A percentile compares a stretch with the other conserved stretches of the same genome.
These are phyloP conservation scores for Rubia balearica DNA, from an alignment of 305 asterid genomes.

Conservation along the genomic window DNA sequence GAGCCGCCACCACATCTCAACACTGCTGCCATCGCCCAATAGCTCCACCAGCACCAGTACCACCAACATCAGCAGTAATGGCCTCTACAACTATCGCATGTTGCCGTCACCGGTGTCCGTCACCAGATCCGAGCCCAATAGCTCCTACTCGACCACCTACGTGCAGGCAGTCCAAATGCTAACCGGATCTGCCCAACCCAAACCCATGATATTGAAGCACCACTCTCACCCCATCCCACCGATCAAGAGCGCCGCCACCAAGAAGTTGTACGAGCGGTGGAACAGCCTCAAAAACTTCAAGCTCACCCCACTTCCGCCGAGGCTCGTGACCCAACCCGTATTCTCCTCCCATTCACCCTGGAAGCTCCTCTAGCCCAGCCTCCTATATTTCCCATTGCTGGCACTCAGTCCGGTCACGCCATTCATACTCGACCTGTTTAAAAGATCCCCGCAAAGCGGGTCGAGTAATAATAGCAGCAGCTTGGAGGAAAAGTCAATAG, in stretches of 20 bases:
- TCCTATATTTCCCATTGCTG: constrained; percentile 77
- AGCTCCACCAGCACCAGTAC: constrained; percentile 46
- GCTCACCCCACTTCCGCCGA: background rate
- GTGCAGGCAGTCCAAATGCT: constrained; percentile 94
- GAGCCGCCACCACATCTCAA: constrained; percentile 23
- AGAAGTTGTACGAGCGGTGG: too few relatives aligned
- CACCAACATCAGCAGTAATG: constrained; percentile 31
- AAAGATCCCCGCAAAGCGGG: constrained; percentile 19
- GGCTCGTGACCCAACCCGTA: constrained; percentile 25
- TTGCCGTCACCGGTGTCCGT: constrained; percentile 42
- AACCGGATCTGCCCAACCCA: constrained; percentile 32
- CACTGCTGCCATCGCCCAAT: constrained; percentile 45
- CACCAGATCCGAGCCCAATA: constrained; percentile 57
- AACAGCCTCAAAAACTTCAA: too few relatives aligned
- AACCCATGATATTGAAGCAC: constrained; percentile 1
- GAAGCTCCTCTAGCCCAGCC: constrained; percentile 75
- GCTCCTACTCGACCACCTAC: constrained; percentile 81
- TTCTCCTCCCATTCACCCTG: constrained; percentile 29
- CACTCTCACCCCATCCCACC: constrained; percentile 30
- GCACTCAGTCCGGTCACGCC: constrained; percentile 81
- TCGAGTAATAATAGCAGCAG: too few relatives aligned
- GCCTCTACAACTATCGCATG: constrained; percentile 32
- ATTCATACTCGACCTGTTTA: constrained; percentile 39
- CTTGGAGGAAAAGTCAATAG: too few relatives aligned
- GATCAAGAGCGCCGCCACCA: too few relatives aligned